Base-by-base conservation (phyloP, 2,329 filamentous ascomycete species). In the Aspergillus brunneoviolaceus region DNA sequence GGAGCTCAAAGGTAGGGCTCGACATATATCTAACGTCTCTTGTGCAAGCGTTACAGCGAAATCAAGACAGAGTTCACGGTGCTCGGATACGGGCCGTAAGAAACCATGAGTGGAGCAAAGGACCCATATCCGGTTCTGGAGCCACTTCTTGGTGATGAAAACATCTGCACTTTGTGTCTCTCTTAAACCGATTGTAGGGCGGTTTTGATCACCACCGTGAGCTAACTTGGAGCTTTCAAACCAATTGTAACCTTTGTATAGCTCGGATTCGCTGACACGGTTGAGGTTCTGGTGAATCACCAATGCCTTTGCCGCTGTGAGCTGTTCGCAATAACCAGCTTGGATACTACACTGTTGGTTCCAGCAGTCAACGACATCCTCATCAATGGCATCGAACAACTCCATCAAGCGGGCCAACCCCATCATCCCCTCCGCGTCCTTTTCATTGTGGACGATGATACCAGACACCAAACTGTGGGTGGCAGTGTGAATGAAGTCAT, bases 271-370 rank as follows among this genome's bases (percentile, higher is more conserved):
- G 60, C 64, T 73, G 58, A 71, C 71, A 39, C 57, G 69, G 52
- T 51, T 68, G 53, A 70, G 72, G 60, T 70, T 79, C 57, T 70
- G 73, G 66, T 68, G 71, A 59, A 70, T 78, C 50, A 65, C 70
- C 65, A 70, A 62, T 57, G 70, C 76, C 80, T 96, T 66, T 88
- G 85, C 5, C 72, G 90, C 62, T 82, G 89, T 53, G 82, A 90
- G 74, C 81, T 92, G 67, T 71, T 91, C 58, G 80, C 89, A 54
- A 88, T 88, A 72, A 69, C 84, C 58, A 72, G 79, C 29, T 86
- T 90, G 72, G 88, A 90, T 62, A 68, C 89, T 64, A 80, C 87
- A 80, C 56, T 74, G 75, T 27, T 71, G 70, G 52, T 76, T 79
- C 77, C 77, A 80, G 67, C 77, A 80, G 19, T 77, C 71, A 19